Evolutionary conservation across 2,329 filamentous ascomycete genomes (phyloP).

Genomic region (Hymenoscyphus fraxineus): DNA sequence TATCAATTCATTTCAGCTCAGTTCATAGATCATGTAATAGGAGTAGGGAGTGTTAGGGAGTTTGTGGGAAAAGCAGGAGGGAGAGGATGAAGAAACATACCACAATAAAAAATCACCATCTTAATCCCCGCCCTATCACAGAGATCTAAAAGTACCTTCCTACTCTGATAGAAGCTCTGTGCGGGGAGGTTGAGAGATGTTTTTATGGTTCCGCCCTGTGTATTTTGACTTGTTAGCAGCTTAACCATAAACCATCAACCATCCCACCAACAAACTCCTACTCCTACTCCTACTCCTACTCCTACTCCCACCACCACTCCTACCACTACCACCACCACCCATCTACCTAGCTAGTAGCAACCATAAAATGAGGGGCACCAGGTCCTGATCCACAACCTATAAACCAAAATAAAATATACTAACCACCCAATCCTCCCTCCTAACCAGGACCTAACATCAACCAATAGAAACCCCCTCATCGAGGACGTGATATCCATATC

Average conservation of each 20-base stretch:
- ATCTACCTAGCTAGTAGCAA: too few species aligned
- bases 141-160: constrained; percentile 46
- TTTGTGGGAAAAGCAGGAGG: too few species aligned
- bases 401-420: too few species aligned
- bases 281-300: too few species aligned
- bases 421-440: constrained; percentile 49
- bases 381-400: too few species aligned
- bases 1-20: neutral
- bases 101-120: constrained; percentile 53
- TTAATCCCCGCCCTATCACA: constrained; percentile 47
- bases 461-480: constrained; percentile 42
- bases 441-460: too few species aligned
- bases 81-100: too few species aligned
- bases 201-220: constrained; percentile 55
- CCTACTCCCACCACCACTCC: neutral
- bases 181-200: constrained; percentile 56
- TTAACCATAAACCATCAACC: neutral
- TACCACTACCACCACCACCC: neutral
- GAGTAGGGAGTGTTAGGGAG: neutral
- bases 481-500: constrained; percentile 34
- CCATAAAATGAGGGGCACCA: too few species aligned
- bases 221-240: neutral
- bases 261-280: too few species aligned
- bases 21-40: neutral
- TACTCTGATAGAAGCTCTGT: constrained; percentile 50